Base-by-base conservation (phyloP, 139 green algal genomes). In the Tetratostichococcus sp. region DNA sequence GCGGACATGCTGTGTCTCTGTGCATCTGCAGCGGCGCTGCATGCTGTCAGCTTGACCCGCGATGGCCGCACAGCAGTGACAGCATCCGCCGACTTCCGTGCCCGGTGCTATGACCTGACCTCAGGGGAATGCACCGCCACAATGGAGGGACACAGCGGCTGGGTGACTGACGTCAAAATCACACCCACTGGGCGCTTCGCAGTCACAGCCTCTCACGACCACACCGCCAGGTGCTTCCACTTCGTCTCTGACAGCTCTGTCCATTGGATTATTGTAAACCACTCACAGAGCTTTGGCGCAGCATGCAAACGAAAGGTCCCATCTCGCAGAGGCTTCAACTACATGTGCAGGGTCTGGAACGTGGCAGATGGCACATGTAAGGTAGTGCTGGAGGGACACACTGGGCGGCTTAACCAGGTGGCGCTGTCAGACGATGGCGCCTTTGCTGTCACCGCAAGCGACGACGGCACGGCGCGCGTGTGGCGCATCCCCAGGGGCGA, bases 81-180 rank as follows among this genome's bases (percentile, higher is more conserved):
- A 11, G 76, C 75, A 23, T 80, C 65, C 31, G 75, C 75, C 35
- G 88, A 94, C 78, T 71, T 73, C 74, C 85, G 75, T 0, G 87
- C 84, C 0, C 75, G 84, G 0, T 79, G 94, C 31, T 94, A 86
- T 80, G 87, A 95, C 69, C 77, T 87, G 43, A 71, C 74, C 16
- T 73, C 35, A 32, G 80, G 84, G 4, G 39, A 74, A 70, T 85
- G 77, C 65, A 65, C 86, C 62, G 72, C 80, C 23, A 76, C 84
- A n/a, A 71, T 93, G 82, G 66, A 83, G 57, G 90, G 89, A 0
- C 90, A 94, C 83, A 86, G 67, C 17, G 84, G 86, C 57, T 93
- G 89, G 89, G 76, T 91, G 33, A 75, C 80, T 28, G 72, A 50
- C 30, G 78, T 84, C 19, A 74, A 34, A 0, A 43, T 87, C 67